These are phyloP conservation scores for Saccharomycopsis crataegensis DNA, from an alignment of 1,139 yeast genomes.

Conservation along the genomic window DNA sequence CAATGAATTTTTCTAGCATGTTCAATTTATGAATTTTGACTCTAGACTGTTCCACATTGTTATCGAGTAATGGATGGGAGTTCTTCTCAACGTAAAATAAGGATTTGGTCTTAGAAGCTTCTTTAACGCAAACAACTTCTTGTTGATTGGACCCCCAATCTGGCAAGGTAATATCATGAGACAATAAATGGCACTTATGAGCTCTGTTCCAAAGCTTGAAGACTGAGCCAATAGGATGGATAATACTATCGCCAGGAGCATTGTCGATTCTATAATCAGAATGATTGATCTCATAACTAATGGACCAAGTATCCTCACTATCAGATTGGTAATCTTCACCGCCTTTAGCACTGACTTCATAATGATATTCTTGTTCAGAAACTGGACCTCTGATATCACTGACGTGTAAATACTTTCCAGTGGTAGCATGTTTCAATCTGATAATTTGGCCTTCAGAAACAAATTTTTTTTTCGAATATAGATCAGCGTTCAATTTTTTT, in stretches of 20 bases:
- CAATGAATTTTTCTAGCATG: slow-evolving; percentile 25
- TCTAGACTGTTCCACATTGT: slow-evolving; percentile 27
- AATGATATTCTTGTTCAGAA: slow-evolving; percentile 73
- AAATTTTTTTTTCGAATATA: slow-evolving; percentile 27
- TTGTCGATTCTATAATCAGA: not conserved
- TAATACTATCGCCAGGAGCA: slow-evolving; percentile 25
- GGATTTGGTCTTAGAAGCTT: slow-evolving; percentile 52
- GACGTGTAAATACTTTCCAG: slow-evolving; percentile 55
- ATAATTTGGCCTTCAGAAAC: slow-evolving; percentile 45
- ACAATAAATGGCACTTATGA: slow-evolving; percentile 50
- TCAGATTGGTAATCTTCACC: slow-evolving; percentile 37
- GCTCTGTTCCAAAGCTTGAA: slow-evolving; percentile 57
- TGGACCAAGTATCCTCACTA: slow-evolving; percentile 44
- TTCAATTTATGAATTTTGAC: slow-evolving; percentile 27
- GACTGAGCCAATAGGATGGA: slow-evolving; percentile 46
- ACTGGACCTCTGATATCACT: slow-evolving; percentile 62
- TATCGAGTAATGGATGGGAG: slow-evolving; percentile 39
- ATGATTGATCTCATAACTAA: slow-evolving; percentile 23
- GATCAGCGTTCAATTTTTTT: slow-evolving; percentile 22
- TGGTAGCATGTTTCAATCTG: slow-evolving; percentile 53
- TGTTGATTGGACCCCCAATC: slow-evolving; percentile 64
- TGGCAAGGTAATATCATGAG: slow-evolving; percentile 58
- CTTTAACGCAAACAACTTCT: slow-evolving; percentile 68
- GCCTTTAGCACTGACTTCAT: slow-evolving; percentile 64
- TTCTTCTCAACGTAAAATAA: slow-evolving; percentile 61